phyloP scores from a whole-genome alignment of 768 basidiomycete species.

The Trametes meyenii region DNA sequence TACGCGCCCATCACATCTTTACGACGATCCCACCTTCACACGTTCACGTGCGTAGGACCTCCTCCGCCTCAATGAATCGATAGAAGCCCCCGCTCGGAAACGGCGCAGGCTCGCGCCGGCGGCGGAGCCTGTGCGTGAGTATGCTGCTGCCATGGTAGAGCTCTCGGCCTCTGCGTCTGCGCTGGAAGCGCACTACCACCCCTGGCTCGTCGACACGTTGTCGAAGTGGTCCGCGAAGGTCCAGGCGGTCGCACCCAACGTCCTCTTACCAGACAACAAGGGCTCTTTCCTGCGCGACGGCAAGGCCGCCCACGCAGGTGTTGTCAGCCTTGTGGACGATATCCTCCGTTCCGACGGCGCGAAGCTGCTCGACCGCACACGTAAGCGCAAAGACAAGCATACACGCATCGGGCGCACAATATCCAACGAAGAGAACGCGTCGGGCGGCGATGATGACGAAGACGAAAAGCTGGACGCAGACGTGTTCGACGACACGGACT shows the following conservation, averaged over 20 bases:
- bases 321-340: slow-evolving; percentile 79
- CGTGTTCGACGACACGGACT: slow-evolving; percentile 87
- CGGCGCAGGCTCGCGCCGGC: slow-evolving; percentile 48
- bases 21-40: slow-evolving; percentile 8
- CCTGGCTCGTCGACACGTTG: slow-evolving; percentile 74
- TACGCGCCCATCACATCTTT: slow-evolving; percentile 32
- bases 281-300: slow-evolving; percentile 57
- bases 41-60: slow-evolving; percentile 20
- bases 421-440: slow-evolving; percentile 23
- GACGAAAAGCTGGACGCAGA: slow-evolving; percentile 41
- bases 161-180: slow-evolving; percentile 36
- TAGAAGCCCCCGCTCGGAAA: slow-evolving; percentile 57
- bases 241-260: slow-evolving; percentile 85
- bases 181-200: slow-evolving; percentile 55
- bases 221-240: slow-evolving; percentile 97
- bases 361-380: slow-evolving; percentile 67
- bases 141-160: slow-evolving; percentile 3
- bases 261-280: slow-evolving; percentile 68
- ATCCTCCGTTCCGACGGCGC: slow-evolving; percentile 54
- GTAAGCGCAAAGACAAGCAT: slow-evolving; percentile 53
- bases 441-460: slow-evolving; percentile 38
- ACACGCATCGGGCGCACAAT: slow-evolving; percentile 43
- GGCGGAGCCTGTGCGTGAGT: slow-evolving; percentile 39
- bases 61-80: slow-evolving; percentile 46
- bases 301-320: slow-evolving; percentile 38